Base-by-base conservation (phyloP, 805 yeast genomes). In the Candida dendrica region DNA sequence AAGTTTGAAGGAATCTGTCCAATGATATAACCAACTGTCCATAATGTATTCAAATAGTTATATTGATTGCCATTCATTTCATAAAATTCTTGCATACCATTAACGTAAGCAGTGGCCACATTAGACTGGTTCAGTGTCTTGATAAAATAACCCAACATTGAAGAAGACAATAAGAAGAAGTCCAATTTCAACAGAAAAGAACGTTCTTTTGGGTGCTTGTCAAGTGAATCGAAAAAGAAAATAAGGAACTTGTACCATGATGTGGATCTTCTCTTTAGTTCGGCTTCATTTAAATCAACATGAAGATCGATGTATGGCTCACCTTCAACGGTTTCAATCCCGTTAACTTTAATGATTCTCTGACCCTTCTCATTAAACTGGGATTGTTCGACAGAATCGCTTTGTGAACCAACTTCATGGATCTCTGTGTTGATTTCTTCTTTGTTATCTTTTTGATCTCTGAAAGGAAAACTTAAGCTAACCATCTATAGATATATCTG, bases 21-120 rank as follows among this genome's bases (percentile, higher is more conserved):
- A 35, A 73, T 49, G 34, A 70, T 64, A 43, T 72, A 72, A 8
- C 77, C 77, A 15, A 66, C 67, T 0, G 75, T 65, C 66, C 68
- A 71, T 31, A 64, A 44, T 1, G 75, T 63, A 8, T 57, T 52
- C 50, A 70, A 47, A 45, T 67, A 68, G 46, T 72, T 71, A 44
- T 63, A 66, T 43, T 73, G 72, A 40, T 63, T 65, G n/a, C 54
- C 60, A 34, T 55, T 47, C 66, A 69, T 63, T 14, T 50, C 41
- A 41, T 60, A 66, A 47, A 64, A 58, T 47, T 69, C 72, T 44
- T 61, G 56, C 74, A 70, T 56, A 9, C 74, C 75, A 44, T 65
- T 68, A 38, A 70, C 61, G 47, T 67, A 69, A 3, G 75, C 73
- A 3, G 67, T 67, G 18, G 63, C 53, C 19, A 69, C 51, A 45